Evolutionary conservation across 331 rosid species (phyloP).

Genomic region (Rhamnella rubrinervis): DNA sequence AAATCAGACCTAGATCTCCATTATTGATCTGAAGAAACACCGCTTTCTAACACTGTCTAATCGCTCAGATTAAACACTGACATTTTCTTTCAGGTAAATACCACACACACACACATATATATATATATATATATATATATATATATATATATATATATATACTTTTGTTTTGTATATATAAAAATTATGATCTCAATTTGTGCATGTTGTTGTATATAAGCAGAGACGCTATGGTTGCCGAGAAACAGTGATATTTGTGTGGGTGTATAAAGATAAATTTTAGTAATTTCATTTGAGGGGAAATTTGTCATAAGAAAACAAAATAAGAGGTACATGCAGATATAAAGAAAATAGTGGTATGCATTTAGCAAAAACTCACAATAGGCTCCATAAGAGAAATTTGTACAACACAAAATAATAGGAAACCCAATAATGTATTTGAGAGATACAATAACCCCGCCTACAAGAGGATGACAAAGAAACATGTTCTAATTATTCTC

Average conservation of each 20-base stretch:
- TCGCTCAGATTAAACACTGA: conserved; percentile 67
- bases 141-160: background rate
- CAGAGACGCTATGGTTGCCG: conserved; percentile 93
- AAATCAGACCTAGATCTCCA: conserved; percentile 44
- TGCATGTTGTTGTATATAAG: background rate
- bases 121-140: background rate
- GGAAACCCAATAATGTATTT: too few species aligned
- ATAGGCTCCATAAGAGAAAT: too few species aligned
- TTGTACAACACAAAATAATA: too few species aligned
- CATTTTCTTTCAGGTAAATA: conserved; percentile 67
- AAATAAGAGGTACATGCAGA: too few species aligned
- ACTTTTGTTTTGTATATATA: background rate
- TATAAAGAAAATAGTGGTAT: too few species aligned
- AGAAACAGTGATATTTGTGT: conserved; percentile 5
- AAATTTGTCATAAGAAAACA: too few species aligned
- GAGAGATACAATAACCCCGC: too few species aligned
- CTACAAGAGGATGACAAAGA: too few species aligned
- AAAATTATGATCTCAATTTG: background rate
- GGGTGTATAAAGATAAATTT: too few species aligned
- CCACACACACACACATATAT: background rate
- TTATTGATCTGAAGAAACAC: conserved; percentile 67
- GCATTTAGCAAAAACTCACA: too few species aligned
- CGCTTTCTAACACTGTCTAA: conserved; percentile 61
- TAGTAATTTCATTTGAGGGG: too few species aligned
- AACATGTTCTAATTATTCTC: too few species aligned